These are phyloP conservation scores for Celoporthe dispersa DNA, from an alignment of 2,329 filamentous ascomycete genomes.

Conservation along the genomic window DNA sequence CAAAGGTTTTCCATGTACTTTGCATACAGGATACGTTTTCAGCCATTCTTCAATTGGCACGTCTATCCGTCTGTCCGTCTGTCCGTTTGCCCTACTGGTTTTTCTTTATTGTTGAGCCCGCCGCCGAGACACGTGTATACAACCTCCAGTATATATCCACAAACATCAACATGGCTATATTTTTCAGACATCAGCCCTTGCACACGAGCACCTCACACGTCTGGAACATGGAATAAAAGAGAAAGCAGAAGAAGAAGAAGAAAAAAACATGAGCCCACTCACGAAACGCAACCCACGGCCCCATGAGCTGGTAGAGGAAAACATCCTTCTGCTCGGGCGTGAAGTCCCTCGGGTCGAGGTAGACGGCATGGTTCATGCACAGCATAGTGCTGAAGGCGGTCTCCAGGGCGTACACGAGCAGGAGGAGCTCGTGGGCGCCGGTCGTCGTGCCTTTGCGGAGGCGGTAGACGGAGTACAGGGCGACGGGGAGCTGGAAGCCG, in stretches of 20 bases:
- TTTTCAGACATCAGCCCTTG: not conserved
- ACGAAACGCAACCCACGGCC: slow-evolving; percentile 59
- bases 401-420: slow-evolving; percentile 56
- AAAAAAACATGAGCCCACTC: slow-evolving; percentile 38
- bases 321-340: slow-evolving; percentile 48
- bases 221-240: not conserved
- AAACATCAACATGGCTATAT: slow-evolving; percentile 53
- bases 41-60: not conserved
- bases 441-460: slow-evolving; percentile 42
- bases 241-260: not conserved
- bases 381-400: slow-evolving; percentile 55
- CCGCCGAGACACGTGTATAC: slow-evolving; percentile 45
- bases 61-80: not conserved
- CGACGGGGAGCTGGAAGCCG: slow-evolving; percentile 54
- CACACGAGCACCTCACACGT: not conserved
- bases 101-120: slow-evolving; percentile 44
- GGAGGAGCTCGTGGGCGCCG: slow-evolving; percentile 52
- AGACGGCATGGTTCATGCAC: slow-evolving; percentile 55
- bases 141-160: slow-evolving; percentile 61
- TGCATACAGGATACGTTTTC: not conserved
- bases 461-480: slow-evolving; percentile 50
- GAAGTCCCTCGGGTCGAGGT: slow-evolving; percentile 54
- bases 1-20: not conserved
- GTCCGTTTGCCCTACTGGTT: slow-evolving; percentile 38
- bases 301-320: slow-evolving; percentile 54